Evolutionary conservation across 495 filamentous ascomycete genomes (phyloP), one percentile per base, ranked within the genome.

Genomic region (Penicillium goetzii): DNA sequence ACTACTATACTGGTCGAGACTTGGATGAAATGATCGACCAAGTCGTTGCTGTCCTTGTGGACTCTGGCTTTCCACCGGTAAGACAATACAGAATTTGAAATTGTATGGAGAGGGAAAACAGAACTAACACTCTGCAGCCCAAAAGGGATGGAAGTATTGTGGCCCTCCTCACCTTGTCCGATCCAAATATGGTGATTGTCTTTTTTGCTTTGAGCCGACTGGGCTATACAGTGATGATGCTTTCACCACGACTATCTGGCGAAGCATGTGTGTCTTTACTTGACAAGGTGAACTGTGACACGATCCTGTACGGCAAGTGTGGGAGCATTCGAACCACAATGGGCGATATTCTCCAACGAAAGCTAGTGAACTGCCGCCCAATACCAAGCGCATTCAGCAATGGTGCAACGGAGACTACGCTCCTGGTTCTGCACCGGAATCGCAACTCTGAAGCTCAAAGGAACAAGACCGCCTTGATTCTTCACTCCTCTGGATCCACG

Each of bases 401-500:
- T 14, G 60, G 41, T 2, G 5, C 17, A 15, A 26, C 63, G 1
- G 66, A 76, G 43, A 70, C 78, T 1, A 73, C 72, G 0, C 51
- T 75, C 2, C 28, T 79, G 7, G 50, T 76, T 9, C 61, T 82
- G 11, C 73, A 82, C 53, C 71, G 70, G 9, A 73, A 67, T 53
- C 69, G 67, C 3, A 70, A 71, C 30, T 62, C 68, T 0, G 68
- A 73, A 28, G 49, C 45, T 2, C 73, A 64, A 36, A 68, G 41
- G 72, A 80, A 67, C 68, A 65, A 78, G 68, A 71, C 67, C 56
- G 65, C 74, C 7, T 61, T 84, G 41, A 86, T 87, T 15, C 72
- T 83, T 49, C 86, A 88, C 67, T 86, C 83, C 0, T 86, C 84
- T 0, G 86, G 86, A 3, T 86, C 84, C 0, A 88, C 85, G 2